Percentiles rank a stretch among this genome's conserved stretches.
These are phyloP conservation scores for Metschnikowia koreensis DNA, from an alignment of 805 yeast species.

Conservation along the genomic window DNA sequence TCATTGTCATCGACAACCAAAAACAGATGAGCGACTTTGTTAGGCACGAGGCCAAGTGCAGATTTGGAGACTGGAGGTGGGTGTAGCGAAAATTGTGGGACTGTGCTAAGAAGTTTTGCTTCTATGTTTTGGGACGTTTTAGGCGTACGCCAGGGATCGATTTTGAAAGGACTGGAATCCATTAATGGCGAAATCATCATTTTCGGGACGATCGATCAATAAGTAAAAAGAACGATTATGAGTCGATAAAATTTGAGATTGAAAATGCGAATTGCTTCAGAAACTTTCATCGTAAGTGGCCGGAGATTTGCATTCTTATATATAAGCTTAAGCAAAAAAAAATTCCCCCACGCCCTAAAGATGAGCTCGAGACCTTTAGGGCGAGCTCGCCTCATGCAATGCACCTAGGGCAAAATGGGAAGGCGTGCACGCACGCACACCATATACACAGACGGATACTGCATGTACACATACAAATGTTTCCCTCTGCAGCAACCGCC, in stretches of 20 bases:
- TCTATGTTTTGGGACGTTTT: constrained; percentile 6
- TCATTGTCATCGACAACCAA: constrained; percentile 42
- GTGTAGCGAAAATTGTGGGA: constrained; percentile 9
- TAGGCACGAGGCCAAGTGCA: constrained; percentile 11
- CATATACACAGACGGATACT: background rate
- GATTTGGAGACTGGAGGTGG: constrained; percentile 5
- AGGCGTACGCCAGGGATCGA: constrained; percentile 6
- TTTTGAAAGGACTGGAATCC: constrained; percentile 7
- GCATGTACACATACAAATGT: background rate
- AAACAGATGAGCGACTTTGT: constrained; percentile 16
- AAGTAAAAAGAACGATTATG: background rate
- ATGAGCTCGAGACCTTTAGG: constrained; percentile 7
- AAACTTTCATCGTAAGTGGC: no score
- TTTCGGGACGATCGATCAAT: background rate
- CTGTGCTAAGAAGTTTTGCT: constrained; percentile 3
- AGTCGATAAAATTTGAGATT: background rate
- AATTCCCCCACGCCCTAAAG: constrained; percentile 1
- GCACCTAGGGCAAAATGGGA: constrained; percentile 1
- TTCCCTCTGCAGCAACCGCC: background rate
- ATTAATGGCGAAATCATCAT: constrained; percentile 10
- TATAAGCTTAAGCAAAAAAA: background rate
- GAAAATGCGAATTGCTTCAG: background rate
- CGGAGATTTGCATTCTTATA: constrained; percentile 3
- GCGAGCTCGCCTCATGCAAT: constrained; percentile 12
- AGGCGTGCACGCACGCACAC: background rate